phyloP scores from a whole-genome alignment of 805 yeast species.

The Alloascoidea africana region DNA sequence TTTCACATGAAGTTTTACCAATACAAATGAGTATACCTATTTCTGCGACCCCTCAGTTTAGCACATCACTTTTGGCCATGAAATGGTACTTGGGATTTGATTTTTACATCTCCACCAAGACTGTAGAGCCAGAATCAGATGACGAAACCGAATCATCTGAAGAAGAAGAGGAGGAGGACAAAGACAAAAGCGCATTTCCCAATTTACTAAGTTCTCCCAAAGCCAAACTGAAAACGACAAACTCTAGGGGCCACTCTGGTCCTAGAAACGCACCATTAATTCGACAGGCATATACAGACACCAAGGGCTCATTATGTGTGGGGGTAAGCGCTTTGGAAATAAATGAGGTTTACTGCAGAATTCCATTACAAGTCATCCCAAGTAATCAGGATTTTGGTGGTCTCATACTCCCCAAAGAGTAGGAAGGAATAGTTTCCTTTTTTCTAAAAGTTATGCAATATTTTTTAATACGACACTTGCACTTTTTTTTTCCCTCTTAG shows the following conservation, averaged over 20 bases:
- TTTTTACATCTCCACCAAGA: constrained; percentile 3
- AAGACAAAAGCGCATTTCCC: too few species aligned
- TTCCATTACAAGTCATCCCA: constrained; percentile 31
- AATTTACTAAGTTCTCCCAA: too few species aligned
- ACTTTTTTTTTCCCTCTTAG: too few species aligned
- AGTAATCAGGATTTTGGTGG: constrained; percentile 33
- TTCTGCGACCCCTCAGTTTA: constrained; percentile 5
- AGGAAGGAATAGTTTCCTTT: too few species aligned
- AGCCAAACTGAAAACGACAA: not conserved
- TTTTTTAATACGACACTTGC: too few species aligned
- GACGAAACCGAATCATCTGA: not conserved
- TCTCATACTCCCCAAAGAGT: constrained; percentile 14
- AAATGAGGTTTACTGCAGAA: constrained; percentile 24
- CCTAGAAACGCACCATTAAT: not conserved
- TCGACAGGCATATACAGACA: constrained; percentile 12
- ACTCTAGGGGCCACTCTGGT: too few species aligned
- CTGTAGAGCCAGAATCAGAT: constrained; percentile 2
- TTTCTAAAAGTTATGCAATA: too few species aligned
- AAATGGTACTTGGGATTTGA: constrained; percentile 4
- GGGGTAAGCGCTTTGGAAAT: constrained; percentile 23
- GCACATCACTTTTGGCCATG: constrained; percentile 1
- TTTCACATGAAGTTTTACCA: not conserved
- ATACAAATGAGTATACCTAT: constrained; percentile 15
- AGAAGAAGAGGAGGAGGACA: not conserved
- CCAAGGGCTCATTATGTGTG: constrained; percentile 18